phyloP scores from a whole-genome alignment of 164 flowering plant species.

The Macadamia integrifolia region DNA sequence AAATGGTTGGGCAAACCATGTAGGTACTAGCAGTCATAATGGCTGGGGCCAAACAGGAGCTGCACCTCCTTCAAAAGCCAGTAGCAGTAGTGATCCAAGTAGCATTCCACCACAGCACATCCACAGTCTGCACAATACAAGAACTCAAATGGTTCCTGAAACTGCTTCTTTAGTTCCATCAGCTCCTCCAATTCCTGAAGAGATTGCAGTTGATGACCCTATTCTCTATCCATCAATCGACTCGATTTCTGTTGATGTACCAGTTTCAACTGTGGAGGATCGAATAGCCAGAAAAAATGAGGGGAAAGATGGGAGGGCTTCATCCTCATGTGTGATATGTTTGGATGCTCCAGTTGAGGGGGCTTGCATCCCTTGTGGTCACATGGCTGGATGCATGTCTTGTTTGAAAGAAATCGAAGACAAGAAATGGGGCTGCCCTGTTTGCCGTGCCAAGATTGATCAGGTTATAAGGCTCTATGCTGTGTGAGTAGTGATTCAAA shows the following conservation, averaged over 20 bases:
- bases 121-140: conserved; percentile 11
- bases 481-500: conserved; percentile 35
- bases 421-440: conserved; percentile 89
- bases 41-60: conserved; percentile 18
- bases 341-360: conserved; percentile 89
- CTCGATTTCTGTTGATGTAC: conserved; percentile 36
- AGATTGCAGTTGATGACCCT: conserved; percentile 41
- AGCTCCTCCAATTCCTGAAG: conserved; percentile 55
- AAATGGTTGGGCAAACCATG: conserved; percentile 19
- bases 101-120: conserved; percentile 17
- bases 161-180: conserved; percentile 37
- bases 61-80: conserved; percentile 25
- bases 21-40: conserved; percentile 15
- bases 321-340: conserved; percentile 75
- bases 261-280: conserved; percentile 23
- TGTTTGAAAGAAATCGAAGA: conserved; percentile 75
- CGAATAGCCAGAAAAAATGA: conserved; percentile 10
- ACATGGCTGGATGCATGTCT: conserved; percentile 96
- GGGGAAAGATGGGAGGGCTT: conserved; percentile 22
- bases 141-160: conserved; percentile 6
- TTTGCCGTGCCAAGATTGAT: conserved; percentile 78
- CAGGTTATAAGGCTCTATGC: conserved; percentile 71
- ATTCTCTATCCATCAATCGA: conserved; percentile 76
- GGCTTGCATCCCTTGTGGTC: conserved; percentile 96
- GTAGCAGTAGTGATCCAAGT: conserved; percentile 31